phyloP scores from a whole-genome alignment of 73 alveolate genomes.

The Paramecium biaurelia region DNA sequence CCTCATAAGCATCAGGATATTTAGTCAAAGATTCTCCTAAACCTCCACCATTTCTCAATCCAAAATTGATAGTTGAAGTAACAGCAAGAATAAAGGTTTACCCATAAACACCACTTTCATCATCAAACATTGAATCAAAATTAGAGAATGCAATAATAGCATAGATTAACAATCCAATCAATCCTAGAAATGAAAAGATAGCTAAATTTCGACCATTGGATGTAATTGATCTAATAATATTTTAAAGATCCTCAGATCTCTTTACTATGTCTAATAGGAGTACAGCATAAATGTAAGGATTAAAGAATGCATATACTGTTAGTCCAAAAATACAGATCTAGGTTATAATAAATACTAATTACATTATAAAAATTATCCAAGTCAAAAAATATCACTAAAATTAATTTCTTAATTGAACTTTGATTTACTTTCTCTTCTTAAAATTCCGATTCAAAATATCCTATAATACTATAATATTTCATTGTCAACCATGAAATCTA shows the following conservation, averaged over 20 bases:
- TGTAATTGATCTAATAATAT: constrained; percentile 55
- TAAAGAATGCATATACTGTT: constrained; percentile 60
- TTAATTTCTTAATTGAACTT: neutral
- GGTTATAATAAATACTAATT: neutral
- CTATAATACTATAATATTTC: neutral
- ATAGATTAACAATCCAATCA: constrained; percentile 23
- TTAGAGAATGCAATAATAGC: constrained; percentile 44
- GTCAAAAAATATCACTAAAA: neutral
- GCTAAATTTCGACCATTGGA: constrained; percentile 50
- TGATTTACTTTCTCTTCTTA: neutral
- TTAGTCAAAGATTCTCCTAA: neutral
- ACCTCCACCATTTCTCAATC: constrained; percentile 66
- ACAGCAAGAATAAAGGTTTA: constrained; percentile 49
- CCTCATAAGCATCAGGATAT: neutral
- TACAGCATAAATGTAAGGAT: constrained; percentile 57
- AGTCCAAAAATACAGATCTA: constrained; percentile 46
- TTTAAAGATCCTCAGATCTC: constrained; percentile 64
- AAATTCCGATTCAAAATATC: neutral
- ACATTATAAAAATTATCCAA: constrained; percentile 41
- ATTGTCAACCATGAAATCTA: neutral
- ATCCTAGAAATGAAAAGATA: constrained; percentile 45
- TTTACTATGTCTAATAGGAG: constrained; percentile 49
- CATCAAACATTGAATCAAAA: neutral
- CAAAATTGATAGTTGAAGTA: constrained; percentile 51
- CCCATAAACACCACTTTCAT: neutral